These are phyloP conservation scores for Bryopsis sp. DNA, from an alignment of 139 green algal species.

Conservation along the genomic window DNA sequence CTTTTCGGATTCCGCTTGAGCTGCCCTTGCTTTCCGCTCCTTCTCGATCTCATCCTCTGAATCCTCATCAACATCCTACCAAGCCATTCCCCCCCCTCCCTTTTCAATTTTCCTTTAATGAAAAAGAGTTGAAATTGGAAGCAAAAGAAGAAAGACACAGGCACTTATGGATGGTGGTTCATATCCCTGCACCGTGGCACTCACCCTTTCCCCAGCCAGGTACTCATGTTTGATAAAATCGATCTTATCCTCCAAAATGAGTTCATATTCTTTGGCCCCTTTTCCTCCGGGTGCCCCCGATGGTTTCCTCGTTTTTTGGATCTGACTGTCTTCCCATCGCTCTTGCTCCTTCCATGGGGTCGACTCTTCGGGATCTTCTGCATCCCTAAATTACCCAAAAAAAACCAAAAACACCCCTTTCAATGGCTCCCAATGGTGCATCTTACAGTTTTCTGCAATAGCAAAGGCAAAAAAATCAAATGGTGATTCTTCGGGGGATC, in stretches of 20 bases:
- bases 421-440: too few species aligned
- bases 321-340: slow-evolving; percentile 85
- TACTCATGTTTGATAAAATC: slow-evolving; percentile 78
- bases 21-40: slow-evolving; percentile 33
- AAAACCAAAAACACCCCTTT: too few species aligned
- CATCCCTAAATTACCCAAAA: too few species aligned
- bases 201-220: slow-evolving; percentile 13
- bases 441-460: too few species aligned
- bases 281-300: slow-evolving; percentile 23
- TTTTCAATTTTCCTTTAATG: too few species aligned
- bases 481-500: too few species aligned
- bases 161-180: too few species aligned
- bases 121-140: too few species aligned
- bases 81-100: slow-evolving; percentile 17
- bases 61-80: slow-evolving; percentile 12
- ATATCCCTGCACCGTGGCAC: too few species aligned
- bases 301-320: slow-evolving; percentile 47
- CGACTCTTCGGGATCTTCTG: slow-evolving; percentile 39
- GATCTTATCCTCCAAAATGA: slow-evolving; percentile 93
- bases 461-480: too few species aligned
- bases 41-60: slow-evolving; percentile 40
- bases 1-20: slow-evolving; percentile 40
- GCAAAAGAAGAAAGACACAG: too few species aligned
- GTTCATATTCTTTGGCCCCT: slow-evolving; percentile 58
- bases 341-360: slow-evolving; percentile 80